Percentiles rank a stretch among this genome's conserved stretches.
phyloP scores from a whole-genome alignment of 192 early-diverging fungal species.

The Chytriomyces hyalinus region DNA sequence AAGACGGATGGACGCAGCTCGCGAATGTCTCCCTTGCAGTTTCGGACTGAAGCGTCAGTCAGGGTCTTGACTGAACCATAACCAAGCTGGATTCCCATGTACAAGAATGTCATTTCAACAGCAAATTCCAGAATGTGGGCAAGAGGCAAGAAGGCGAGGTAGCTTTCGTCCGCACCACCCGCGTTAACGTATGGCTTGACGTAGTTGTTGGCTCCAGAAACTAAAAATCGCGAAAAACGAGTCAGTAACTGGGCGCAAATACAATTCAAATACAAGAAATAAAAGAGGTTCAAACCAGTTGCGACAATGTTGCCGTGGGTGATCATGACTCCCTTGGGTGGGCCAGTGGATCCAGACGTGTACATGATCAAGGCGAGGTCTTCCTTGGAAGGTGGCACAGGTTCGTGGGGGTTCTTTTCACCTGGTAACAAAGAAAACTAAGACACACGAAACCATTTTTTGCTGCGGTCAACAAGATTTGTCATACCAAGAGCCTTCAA shows the following conservation, averaged over 20 bases:
- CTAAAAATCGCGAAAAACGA: background rate
- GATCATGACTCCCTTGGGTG: slow-evolving; percentile 88
- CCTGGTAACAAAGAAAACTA: slow-evolving; percentile 58
- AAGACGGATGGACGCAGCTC: slow-evolving; percentile 73
- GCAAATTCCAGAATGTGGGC: slow-evolving; percentile 90
- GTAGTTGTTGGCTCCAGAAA: slow-evolving; percentile 45
- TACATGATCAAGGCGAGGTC: slow-evolving; percentile 85
- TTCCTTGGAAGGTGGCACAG: slow-evolving; percentile 63
- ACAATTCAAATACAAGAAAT: no score
- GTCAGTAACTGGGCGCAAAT: background rate
- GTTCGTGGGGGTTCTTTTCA: slow-evolving; percentile 64
- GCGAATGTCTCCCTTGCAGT: slow-evolving; percentile 72
- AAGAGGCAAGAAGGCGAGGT: slow-evolving; percentile 75
- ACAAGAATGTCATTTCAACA: slow-evolving; percentile 70
- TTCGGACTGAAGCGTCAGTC: slow-evolving; percentile 66
- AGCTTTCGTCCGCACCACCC: slow-evolving; percentile 46
- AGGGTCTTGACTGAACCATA: slow-evolving; percentile 42
- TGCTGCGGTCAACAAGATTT: slow-evolving; percentile 24
- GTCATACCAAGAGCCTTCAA: slow-evolving; percentile 64
- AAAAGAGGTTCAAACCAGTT: slow-evolving; percentile 36
- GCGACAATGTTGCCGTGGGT: slow-evolving; percentile 84
- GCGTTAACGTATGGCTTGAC: slow-evolving; percentile 69
- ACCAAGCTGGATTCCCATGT: slow-evolving; percentile 61
- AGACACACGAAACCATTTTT: slow-evolving; percentile 55
- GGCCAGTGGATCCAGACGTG: slow-evolving; percentile 73